These are phyloP conservation scores for Colletotrichum sp. DNA, from an alignment of 2,329 filamentous ascomycete species.

Conservation along the genomic window DNA sequence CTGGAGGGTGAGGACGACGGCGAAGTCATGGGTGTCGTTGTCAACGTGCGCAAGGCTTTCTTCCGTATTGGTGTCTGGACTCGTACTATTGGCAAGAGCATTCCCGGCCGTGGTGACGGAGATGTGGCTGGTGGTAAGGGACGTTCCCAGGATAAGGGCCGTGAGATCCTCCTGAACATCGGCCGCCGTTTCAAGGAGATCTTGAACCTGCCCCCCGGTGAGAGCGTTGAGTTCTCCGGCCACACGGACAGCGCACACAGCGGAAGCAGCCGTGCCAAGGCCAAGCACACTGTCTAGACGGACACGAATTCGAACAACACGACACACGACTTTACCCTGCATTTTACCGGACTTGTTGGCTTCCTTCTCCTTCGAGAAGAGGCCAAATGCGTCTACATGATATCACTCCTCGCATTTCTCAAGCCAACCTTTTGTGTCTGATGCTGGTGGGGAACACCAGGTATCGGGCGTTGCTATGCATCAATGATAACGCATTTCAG, in stretches of 20 bases:
- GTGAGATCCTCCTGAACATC: conserved; percentile 82
- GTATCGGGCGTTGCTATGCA: conserved; percentile 14
- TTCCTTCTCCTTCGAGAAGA: background rate
- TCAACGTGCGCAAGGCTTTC: conserved; percentile 98
- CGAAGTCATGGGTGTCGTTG: conserved; percentile 98
- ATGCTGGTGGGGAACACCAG: background rate
- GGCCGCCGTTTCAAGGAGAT: conserved; percentile 93
- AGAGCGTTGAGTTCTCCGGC: conserved; percentile 91
- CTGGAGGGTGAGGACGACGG: conserved; percentile 93
- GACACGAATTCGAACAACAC: background rate
- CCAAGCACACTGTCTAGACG: conserved; percentile 83
- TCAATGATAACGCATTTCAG: conserved; percentile 20
- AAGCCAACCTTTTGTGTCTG: conserved; percentile 10
- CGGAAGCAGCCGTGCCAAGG: conserved; percentile 93
- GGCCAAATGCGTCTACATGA: conserved; percentile 4
- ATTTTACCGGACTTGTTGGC: conserved; percentile 7
- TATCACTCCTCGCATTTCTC: conserved; percentile 16
- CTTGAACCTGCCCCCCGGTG: conserved; percentile 76
- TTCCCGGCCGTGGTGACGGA: conserved; percentile 75
- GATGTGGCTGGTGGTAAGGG: conserved; percentile 79
- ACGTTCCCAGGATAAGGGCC: conserved; percentile 79
- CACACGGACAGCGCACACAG: conserved; percentile 93
- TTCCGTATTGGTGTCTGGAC: conserved; percentile 99
- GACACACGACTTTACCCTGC: conserved; percentile 6
- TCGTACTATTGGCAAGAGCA: conserved; percentile 85